Conservation (phyloP, 2,329 filamentous ascomycete species). For the Colletotrichum sp. region DNA sequence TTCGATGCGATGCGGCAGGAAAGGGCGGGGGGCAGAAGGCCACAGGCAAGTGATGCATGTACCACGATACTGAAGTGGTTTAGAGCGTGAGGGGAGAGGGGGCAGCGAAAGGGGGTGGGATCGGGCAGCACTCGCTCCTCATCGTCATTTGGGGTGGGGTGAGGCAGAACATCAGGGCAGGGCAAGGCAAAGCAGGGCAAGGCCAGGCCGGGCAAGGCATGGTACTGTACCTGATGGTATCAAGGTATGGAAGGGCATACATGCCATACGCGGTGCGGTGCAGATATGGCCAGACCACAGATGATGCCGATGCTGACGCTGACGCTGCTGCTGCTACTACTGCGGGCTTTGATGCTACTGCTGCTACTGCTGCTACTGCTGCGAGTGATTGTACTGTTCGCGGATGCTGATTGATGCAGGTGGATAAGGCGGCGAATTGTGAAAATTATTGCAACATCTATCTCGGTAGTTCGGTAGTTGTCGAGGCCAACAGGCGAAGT, state of each 20-base stretch:
- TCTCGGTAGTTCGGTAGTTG: background rate
- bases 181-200: background rate
- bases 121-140: constrained; percentile 16
- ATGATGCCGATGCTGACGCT: background rate
- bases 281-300: constrained; percentile 1
- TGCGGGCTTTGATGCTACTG: background rate
- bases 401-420: background rate
- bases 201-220: background rate
- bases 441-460: background rate
- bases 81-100: background rate
- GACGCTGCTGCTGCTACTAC: background rate
- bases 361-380: background rate
- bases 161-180: constrained; percentile 8
- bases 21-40: constrained; percentile 4
- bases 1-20: constrained; percentile 20
- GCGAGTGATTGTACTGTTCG: background rate
- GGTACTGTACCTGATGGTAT: background rate
- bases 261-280: background rate
- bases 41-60: constrained; percentile 16
- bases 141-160: constrained; percentile 12
- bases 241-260: background rate
- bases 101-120: constrained; percentile 10
- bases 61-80: constrained; percentile 11
- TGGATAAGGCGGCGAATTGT: background rate
- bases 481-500: background rate